Conservation (phyloP, 768 basidiomycete genomes). For the Tricholoma saponaceum region DNA sequence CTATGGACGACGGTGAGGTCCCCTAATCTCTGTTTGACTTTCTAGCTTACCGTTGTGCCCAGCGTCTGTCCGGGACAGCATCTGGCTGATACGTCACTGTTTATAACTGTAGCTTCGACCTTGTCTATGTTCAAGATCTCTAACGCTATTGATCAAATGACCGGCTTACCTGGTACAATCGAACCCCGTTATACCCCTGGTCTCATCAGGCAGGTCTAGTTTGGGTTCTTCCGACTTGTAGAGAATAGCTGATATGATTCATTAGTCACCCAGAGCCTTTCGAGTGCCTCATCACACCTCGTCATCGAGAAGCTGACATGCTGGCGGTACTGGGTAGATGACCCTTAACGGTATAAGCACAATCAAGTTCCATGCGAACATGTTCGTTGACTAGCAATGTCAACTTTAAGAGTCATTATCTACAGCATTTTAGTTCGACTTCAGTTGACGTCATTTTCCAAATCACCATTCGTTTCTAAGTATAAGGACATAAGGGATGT, state of each 20-base stretch:
- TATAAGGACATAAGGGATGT: background rate
- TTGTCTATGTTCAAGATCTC: constrained; percentile 6
- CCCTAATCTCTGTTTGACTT: background rate
- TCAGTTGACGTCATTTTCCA: too few species aligned
- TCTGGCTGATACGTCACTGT: constrained; percentile 5
- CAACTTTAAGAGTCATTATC: too few species aligned
- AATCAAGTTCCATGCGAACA: too few species aligned
- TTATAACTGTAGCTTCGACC: background rate
- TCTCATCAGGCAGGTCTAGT: background rate
- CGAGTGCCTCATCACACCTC: background rate
- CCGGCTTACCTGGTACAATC: background rate
- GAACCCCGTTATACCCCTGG: background rate
- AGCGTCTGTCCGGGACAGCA: constrained; percentile 4
- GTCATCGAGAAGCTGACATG: background rate
- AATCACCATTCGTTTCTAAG: background rate
- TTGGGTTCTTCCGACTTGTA: background rate
- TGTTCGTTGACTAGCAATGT: too few species aligned
- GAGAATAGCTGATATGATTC: background rate
- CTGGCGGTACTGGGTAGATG: background rate
- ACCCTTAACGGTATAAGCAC: too few species aligned
- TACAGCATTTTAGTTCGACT: too few species aligned
- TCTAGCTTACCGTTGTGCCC: background rate
- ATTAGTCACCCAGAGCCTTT: background rate
- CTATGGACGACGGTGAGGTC: constrained; percentile 1
- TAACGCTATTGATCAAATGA: constrained; percentile 6